phyloP scores from a whole-genome alignment of 306 rosid genomes.

The Bauhinia variegata region DNA sequence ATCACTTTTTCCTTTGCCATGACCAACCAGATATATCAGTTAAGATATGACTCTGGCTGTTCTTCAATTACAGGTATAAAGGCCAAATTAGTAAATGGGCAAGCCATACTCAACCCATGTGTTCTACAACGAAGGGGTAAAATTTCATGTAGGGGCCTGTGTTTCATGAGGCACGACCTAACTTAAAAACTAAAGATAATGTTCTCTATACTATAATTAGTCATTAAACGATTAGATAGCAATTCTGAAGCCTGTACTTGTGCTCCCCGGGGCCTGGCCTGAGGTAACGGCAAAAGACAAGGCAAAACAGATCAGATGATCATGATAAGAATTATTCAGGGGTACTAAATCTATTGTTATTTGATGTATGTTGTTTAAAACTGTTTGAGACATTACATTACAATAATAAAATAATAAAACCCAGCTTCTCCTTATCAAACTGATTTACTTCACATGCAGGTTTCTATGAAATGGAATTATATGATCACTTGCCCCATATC shows the following conservation, averaged over 20 bases:
- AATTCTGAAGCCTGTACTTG: constrained; percentile 14
- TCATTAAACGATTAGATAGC: constrained; percentile 31
- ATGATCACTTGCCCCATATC: constrained; percentile 18
- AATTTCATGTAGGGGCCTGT: constrained; percentile 27
- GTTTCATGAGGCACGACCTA: constrained; percentile 35
- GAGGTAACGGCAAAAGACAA: constrained; percentile 47
- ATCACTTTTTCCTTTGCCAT: constrained; percentile 16
- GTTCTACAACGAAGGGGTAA: constrained; percentile 42
- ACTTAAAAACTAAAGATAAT: constrained; percentile 34
- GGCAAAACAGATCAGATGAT: constrained; percentile 36
- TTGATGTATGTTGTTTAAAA: constrained; percentile 22
- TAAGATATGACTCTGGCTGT: constrained; percentile 19
- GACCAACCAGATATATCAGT: constrained; percentile 19
- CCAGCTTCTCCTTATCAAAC: constrained; percentile 9
- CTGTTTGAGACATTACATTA: constrained; percentile 39
- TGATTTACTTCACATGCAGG: constrained; percentile 27
- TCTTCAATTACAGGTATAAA: constrained; percentile 28
- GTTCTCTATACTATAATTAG: constrained; percentile 42
- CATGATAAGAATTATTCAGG: constrained; percentile 28
- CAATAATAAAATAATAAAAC: constrained; percentile 4
- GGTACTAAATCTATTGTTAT: constrained; percentile 33
- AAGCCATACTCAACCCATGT: constrained; percentile 37
- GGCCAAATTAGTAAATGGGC: constrained; percentile 29
- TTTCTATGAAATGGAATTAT: constrained; percentile 34
- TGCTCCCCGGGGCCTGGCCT: constrained; percentile 32